Base-by-base conservation (phyloP, 129 eudicot genomes). In the Sambucus nigra region DNA sequence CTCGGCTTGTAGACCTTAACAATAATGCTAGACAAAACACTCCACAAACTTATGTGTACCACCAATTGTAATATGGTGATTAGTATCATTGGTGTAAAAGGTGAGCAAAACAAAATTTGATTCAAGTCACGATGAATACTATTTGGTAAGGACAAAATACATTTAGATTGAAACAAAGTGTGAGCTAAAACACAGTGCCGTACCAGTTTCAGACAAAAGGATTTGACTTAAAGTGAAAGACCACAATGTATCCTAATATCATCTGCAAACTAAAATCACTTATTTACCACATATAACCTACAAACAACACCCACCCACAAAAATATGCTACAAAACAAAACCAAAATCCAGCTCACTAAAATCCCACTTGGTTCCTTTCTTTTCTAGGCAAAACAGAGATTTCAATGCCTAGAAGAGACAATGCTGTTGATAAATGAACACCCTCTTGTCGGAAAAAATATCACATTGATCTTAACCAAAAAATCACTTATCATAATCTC, bases 311-410 rank as follows among this genome's bases (percentile, higher is more conserved):
- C 47, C 20, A 13, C 9, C 26, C 47, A 55, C 13, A 19, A 14
- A 55, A 19, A 45, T 18, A 55, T 55, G 45, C 60, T 20, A 53
- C 46, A 40, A 40, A 15, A 15, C 46, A 55, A 33, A 31, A 21
- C 12, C 17, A 31, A 22, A 31, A 41, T 27, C 26, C 18, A 54
- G 10, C 0, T 17, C 10, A 41, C 24, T 32, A 55, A 8, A 55
- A 55, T 55, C 29, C 32, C 14, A 17, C 10, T 31, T 18, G 59
- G 12, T 29, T 54, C 32, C 3, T 29, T 54, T 18, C 59, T 44
- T 19, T 55, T 33, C 19, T 20, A 13, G 31, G 47, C 46, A 20
- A 33, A 55, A 21, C 13, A 33, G 19, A 33, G 6, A 32, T 20
- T 55, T 23, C 12, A 18, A 15, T 4, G 60, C 15, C 25, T 33